phyloP scores from a whole-genome alignment of 148 eudicot genomes.

The Chenopodium album region DNA sequence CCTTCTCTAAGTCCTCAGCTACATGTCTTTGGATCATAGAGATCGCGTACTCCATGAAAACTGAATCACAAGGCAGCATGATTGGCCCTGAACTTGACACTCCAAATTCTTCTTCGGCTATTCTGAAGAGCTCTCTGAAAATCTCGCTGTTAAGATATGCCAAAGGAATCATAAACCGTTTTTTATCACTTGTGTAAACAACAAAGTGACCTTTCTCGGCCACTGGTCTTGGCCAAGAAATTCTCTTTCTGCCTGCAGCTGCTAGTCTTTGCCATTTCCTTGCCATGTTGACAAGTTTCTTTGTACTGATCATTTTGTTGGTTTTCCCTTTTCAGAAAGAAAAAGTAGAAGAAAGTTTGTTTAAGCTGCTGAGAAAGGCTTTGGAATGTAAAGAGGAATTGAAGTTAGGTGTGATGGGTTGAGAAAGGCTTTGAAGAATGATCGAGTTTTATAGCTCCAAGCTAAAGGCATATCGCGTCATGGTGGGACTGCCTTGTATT shows the following conservation, averaged over 20 bases:
- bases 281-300: conserved; percentile 26
- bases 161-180: conserved; percentile 29
- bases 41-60: conserved; percentile 34
- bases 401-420: background rate
- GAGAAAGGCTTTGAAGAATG: background rate
- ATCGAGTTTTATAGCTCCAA: background rate
- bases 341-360: background rate
- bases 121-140: conserved; percentile 41
- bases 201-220: conserved; percentile 22
- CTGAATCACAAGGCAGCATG: conserved; percentile 43
- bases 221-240: conserved; percentile 1
- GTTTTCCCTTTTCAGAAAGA: background rate
- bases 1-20: conserved; percentile 10
- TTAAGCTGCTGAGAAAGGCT: background rate
- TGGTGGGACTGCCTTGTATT: background rate
- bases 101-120: conserved; percentile 47
- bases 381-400: background rate
- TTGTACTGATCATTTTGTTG: conserved; percentile 25
- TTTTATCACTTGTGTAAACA: conserved; percentile 23
- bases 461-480: conserved; percentile 11
- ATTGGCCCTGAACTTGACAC: conserved; percentile 39
- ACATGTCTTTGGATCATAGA: conserved; percentile 34
- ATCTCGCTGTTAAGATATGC: conserved; percentile 17
- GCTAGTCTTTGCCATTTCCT: conserved; percentile 23
- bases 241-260: conserved; percentile 10